Evolutionary conservation across 805 yeast species (phyloP), one percentile per base, ranked within the genome.

Genomic region (Tetrapisispora taiwanensis): DNA sequence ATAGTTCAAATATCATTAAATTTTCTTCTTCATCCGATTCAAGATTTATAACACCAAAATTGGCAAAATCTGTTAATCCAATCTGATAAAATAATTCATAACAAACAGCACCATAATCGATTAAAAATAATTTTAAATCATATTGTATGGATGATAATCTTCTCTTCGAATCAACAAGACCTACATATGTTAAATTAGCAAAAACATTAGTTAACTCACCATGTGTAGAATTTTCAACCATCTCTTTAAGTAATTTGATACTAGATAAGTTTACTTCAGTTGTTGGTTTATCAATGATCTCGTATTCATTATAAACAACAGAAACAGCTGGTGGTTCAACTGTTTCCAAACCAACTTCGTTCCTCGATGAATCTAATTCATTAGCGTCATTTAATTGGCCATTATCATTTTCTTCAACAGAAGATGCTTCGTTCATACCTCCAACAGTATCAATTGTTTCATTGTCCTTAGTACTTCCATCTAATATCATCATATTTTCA

Each of bases 131-230:
- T 46, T 79, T 78, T 8, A 88, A 82, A 52, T 82, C 95, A 56
- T 79, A 75, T 59, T 92, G 98, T 36, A 90, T 69, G n/a, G 95
- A 83, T 13, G 84, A 80, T 18, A 90, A 66, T 36, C 97, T 67
- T 48, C 77, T 73, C 12, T 63, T 56, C 10, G 74, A 73, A 58
- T 90, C 97, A 1, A 85, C 89, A 3, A 90, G 65, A 0, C 98
- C 98, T 8, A 92, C 81, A 56, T 73, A 85, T 0, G 81, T 76
- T 41, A 82, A 75, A 44, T 83, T 76, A 8, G 81, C 72, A 60
- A 90, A 78, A 1, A 86, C 62, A 36, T 76, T 73, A 0, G 95
- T 81, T 20, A 90, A 62, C 5, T 72, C 71, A n/a, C 65, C 58
- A 56, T 80, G 73, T 0, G 74, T 65, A 0, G 60, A 48, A 0